These are phyloP conservation scores for Globisporangium abappressorium DNA, from an alignment of 352 stramenopile genomes.

Conservation along the genomic window DNA sequence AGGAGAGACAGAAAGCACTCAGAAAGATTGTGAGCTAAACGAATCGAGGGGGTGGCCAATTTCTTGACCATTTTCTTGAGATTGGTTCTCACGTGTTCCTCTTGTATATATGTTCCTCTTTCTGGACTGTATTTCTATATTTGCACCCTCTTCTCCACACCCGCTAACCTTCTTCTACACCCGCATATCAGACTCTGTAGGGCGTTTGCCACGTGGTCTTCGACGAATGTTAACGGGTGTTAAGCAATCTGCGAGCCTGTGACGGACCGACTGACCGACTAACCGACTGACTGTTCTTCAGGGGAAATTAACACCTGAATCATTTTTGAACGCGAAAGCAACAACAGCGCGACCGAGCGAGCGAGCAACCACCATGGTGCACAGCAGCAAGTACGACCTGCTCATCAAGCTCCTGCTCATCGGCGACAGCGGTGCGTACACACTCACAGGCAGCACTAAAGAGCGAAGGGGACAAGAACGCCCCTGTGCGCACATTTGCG, in stretches of 20 bases:
- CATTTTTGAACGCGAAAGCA: neutral
- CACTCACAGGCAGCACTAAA: neutral
- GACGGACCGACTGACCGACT: neutral
- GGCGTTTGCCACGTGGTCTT: neutral
- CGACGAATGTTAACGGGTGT: neutral
- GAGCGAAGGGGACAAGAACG: too few relatives aligned
- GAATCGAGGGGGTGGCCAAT: neutral
- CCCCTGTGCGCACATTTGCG: neutral
- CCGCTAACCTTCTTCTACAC: neutral
- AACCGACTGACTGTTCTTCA: conserved; percentile 3
- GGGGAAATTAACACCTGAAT: conserved; percentile 1
- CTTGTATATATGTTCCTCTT: neutral
- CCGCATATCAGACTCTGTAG: neutral
- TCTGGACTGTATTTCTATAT: neutral
- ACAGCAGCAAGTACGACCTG: conserved; percentile 89
- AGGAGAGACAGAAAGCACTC: neutral
- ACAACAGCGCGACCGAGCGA: neutral
- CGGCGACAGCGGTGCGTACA: conserved; percentile 73
- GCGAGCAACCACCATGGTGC: conserved; percentile 20
- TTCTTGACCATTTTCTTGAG: neutral
- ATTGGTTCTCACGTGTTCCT: neutral
- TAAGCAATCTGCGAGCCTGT: neutral
- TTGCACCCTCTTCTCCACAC: neutral
- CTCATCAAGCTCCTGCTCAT: conserved; percentile 89
- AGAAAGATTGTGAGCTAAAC: neutral